These are phyloP conservation scores for Arctium lappa DNA, from an alignment of 129 eudicot species.

Conservation along the genomic window DNA sequence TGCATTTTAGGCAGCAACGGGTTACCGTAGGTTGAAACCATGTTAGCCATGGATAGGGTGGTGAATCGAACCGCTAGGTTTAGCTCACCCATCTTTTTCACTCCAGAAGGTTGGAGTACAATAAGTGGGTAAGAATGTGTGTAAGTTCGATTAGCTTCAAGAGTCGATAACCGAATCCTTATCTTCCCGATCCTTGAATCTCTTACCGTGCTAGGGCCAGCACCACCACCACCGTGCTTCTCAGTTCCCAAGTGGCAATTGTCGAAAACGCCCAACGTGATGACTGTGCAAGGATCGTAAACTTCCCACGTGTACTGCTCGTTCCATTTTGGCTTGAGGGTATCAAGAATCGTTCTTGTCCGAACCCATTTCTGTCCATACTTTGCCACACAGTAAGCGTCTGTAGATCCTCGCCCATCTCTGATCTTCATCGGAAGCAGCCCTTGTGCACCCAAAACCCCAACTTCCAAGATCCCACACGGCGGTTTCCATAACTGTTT, in stretches of 20 bases:
- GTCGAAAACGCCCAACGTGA: conserved; percentile 51
- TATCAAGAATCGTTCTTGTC: conserved; percentile 52
- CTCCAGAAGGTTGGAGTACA: conserved; percentile 50
- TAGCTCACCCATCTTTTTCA: conserved; percentile 65
- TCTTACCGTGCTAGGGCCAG: neutral
- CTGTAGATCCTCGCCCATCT: conserved; percentile 39
- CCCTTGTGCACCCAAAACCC: conserved; percentile 54
- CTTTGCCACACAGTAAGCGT: conserved; percentile 65
- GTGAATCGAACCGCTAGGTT: conserved; percentile 54
- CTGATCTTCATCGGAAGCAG: conserved; percentile 56
- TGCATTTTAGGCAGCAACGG: conserved; percentile 57
- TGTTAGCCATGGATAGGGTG: conserved; percentile 40
- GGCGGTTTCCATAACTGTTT: conserved; percentile 63
- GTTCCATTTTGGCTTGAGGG: conserved; percentile 52
- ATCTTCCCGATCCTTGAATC: conserved; percentile 55
- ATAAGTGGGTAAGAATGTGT: conserved; percentile 57
- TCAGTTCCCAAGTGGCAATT: conserved; percentile 43
- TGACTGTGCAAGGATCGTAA: conserved; percentile 61
- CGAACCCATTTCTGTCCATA: conserved; percentile 68
- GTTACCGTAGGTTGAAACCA: conserved; percentile 37
- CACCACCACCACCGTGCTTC: conserved; percentile 13
- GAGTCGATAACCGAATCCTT: conserved; percentile 50
- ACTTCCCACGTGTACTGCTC: conserved; percentile 70
- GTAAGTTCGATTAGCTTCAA: conserved; percentile 47
- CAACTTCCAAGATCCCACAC: conserved; percentile 48